phyloP scores from a whole-genome alignment of 345 rosid genomes.

The thale cress (Arabidopsis thaliana) region TAIR10.1 NC_003070.9:13072001-13072500 shows the following conservation, averaged over 20 bases:
- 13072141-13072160: slow-evolving; percentile 8
- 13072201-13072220: slow-evolving; percentile 99
- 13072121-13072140: neutral
- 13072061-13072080: slow-evolving; percentile 97
- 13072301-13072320: neutral
- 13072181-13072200: slow-evolving; percentile 66
- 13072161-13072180: slow-evolving; percentile 1
- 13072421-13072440: slow-evolving; percentile 70
- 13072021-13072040: slow-evolving; percentile 59
- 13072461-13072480: slow-evolving; percentile 83
- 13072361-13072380: slow-evolving; percentile 19
- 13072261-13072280: slow-evolving; percentile 98
- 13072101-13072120: slow-evolving; percentile 57
- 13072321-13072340: neutral
- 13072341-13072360: neutral
- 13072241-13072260: slow-evolving; percentile 90
- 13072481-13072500: slow-evolving; percentile 86
- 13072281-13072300: slow-evolving; percentile 59
- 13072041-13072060: slow-evolving; percentile 83
- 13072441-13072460: slow-evolving; percentile 74
- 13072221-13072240: slow-evolving; percentile 94
- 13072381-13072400: slow-evolving; percentile 91
- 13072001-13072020: slow-evolving; percentile 71
- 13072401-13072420: slow-evolving; percentile 96
- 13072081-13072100: slow-evolving; percentile 97